Evolutionary conservation across 1,284 basidiomycete species (phyloP).

Genomic region (Phylloboletellus chloephorus): DNA sequence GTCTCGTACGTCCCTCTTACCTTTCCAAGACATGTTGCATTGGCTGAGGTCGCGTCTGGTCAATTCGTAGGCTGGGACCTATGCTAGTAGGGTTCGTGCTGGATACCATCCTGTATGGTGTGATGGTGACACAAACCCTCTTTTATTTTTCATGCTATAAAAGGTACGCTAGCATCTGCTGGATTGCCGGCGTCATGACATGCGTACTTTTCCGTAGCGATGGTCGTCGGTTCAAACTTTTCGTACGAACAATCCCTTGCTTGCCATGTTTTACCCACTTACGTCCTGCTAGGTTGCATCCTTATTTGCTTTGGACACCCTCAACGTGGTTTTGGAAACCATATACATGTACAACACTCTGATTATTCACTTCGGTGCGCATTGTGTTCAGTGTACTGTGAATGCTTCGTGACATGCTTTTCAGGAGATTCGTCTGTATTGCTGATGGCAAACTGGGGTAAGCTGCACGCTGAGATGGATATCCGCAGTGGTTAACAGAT

Average conservation of each 20-base stretch:
- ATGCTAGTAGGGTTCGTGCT: constrained; percentile 39
- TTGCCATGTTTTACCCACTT: background rate
- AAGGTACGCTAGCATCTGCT: constrained; percentile 20
- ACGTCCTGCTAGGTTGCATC: constrained; percentile 28
- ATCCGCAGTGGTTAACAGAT: background rate
- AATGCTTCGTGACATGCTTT: background rate
- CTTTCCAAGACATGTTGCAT: background rate
- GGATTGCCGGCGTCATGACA: background rate
- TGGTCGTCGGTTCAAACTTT: constrained; percentile 22
- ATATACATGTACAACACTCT: constrained; percentile 35
- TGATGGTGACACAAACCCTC: constrained; percentile 39
- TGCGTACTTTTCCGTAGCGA: constrained; percentile 10
- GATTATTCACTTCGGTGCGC: constrained; percentile 36
- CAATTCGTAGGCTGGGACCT: constrained; percentile 34
- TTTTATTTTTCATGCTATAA: constrained; percentile 39
- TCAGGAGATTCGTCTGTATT: constrained; percentile 16
- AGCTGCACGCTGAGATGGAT: background rate
- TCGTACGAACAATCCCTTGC: constrained; percentile 12
- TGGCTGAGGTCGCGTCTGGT: constrained; percentile 1
- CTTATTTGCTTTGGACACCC: constrained; percentile 36
- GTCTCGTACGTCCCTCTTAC: constrained; percentile 17
- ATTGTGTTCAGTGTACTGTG: background rate
- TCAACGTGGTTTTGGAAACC: constrained; percentile 38
- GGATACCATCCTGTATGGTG: constrained; percentile 39
- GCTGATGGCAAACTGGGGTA: constrained; percentile 20